Conservation (phyloP, 192 early-diverging fungal species). For the Hyaloraphidium curvatum region DNA sequence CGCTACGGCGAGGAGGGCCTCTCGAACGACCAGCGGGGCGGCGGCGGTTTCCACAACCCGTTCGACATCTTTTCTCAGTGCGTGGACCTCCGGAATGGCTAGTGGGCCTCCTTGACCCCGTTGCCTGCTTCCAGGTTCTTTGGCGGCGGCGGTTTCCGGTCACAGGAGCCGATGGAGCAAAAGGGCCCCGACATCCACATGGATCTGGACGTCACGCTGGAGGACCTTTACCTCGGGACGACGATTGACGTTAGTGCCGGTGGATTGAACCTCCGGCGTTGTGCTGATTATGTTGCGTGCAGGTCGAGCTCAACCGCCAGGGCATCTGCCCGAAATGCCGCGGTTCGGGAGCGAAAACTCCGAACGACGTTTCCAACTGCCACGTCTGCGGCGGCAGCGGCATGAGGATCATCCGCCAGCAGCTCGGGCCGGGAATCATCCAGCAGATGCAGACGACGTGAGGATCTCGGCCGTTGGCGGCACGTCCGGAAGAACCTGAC, state of each 20-base stretch:
- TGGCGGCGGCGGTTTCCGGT: conserved; percentile 11
- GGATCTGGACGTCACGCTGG: conserved; percentile 62
- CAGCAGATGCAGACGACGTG: conserved; percentile 79
- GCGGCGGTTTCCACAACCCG: conserved; percentile 49
- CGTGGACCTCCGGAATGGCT: too few relatives aligned
- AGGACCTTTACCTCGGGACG: conserved; percentile 75
- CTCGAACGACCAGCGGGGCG: conserved; percentile 40
- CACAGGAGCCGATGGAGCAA: conserved; percentile 37
- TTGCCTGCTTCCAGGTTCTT: conserved; percentile 8
- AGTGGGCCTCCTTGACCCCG: too few relatives aligned
- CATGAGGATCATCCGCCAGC: conserved; percentile 57
- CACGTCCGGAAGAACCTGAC: conserved; percentile 4
- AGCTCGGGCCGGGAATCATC: conserved; percentile 79
- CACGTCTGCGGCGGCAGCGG: conserved; percentile 58
- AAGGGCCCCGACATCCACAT: conserved; percentile 65
- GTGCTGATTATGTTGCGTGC: background rate
- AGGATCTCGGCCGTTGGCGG: background rate
- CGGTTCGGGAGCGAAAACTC: conserved; percentile 71
- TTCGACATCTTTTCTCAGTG: conserved; percentile 96
- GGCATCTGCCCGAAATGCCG: conserved; percentile 78
- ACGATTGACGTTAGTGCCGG: conserved; percentile 37
- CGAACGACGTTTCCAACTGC: conserved; percentile 74
- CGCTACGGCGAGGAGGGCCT: conserved; percentile 93
- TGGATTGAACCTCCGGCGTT: background rate
- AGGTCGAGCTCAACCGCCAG: conserved; percentile 86